phyloP scores from a whole-genome alignment of 768 basidiomycete species.

The Mycena albidolilacea region DNA sequence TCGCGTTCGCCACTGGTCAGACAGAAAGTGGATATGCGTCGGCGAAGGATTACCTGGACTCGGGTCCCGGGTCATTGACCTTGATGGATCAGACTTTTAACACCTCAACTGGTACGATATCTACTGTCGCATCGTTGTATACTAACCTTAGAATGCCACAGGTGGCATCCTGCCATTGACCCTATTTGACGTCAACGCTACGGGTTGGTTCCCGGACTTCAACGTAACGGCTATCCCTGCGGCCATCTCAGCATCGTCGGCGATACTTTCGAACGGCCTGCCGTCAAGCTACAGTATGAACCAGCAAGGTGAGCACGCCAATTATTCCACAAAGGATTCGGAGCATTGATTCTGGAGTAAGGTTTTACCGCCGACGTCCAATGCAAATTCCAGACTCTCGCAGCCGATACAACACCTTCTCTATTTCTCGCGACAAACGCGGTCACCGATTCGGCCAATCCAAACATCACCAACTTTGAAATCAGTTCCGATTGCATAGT shows the following conservation, averaged over 20 bases:
- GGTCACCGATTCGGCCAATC: neutral
- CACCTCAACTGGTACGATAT: neutral
- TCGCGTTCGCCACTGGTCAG: neutral
- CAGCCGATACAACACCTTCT: constrained; percentile 5
- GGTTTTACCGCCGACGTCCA: constrained; percentile 16
- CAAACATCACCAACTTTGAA: neutral
- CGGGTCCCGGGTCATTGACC: neutral
- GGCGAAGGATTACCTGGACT: neutral
- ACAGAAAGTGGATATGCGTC: constrained; percentile 17
- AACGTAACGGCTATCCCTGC: neutral
- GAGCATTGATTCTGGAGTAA: neutral
- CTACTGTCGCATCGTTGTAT: too few relatives aligned
- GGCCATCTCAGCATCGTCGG: neutral
- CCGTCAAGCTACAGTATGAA: neutral
- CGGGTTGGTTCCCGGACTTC: constrained; percentile 1
- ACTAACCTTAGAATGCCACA: neutral
- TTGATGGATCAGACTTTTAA: constrained; percentile 4
- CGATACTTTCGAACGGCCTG: neutral
- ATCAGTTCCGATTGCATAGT: neutral
- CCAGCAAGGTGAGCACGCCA: neutral
- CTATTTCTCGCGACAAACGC: neutral
- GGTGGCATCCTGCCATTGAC: constrained; percentile 6
- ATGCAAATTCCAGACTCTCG: neutral
- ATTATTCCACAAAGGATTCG: too few relatives aligned
- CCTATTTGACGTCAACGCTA: neutral